Evolutionary conservation across 805 yeast genomes (phyloP).

Genomic region (Sugiyamaella chiloensis): DNA sequence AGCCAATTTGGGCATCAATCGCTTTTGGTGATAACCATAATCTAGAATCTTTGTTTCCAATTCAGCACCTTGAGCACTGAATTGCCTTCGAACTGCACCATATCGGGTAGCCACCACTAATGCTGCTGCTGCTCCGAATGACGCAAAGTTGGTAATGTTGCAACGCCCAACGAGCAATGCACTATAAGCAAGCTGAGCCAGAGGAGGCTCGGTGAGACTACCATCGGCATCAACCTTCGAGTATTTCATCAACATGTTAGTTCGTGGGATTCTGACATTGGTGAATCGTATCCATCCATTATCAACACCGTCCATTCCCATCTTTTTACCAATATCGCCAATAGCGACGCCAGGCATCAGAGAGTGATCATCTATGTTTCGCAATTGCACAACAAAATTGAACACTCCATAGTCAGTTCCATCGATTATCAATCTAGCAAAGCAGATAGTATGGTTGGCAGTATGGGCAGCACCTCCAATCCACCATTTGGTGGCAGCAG

Average conservation of each 20-base stretch:
- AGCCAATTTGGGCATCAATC: slow-evolving; percentile 82
- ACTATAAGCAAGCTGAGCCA: slow-evolving; percentile 85
- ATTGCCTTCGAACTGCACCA: slow-evolving; percentile 87
- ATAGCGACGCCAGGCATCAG: slow-evolving; percentile 74
- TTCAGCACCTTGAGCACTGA: slow-evolving; percentile 47
- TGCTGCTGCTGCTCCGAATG: slow-evolving; percentile 73
- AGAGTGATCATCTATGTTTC: slow-evolving; percentile 65
- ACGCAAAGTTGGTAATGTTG: slow-evolving; percentile 82
- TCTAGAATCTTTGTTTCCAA: slow-evolving; percentile 74
- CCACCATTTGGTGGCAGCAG: slow-evolving; percentile 98
- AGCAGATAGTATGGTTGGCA: slow-evolving; percentile 81
- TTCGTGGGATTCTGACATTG: slow-evolving; percentile 78
- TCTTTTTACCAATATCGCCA: slow-evolving; percentile 92
- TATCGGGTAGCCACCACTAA: slow-evolving; percentile 83
- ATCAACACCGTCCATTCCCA: slow-evolving; percentile 95
- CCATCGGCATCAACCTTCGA: slow-evolving; percentile 69
- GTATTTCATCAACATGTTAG: slow-evolving; percentile 77
- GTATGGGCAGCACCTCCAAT: slow-evolving; percentile 97
- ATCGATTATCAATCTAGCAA: slow-evolving; percentile 76
- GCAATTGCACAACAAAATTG: slow-evolving; percentile 84
- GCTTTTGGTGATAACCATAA: slow-evolving; percentile 84
- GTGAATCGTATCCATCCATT: slow-evolving; percentile 96
- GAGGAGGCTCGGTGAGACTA: slow-evolving; percentile 71
- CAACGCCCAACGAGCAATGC: slow-evolving; percentile 89
- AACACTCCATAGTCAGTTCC: slow-evolving; percentile 90